These are phyloP conservation scores for Phytopythium kandeliae DNA, from an alignment of 352 stramenopile genomes.

Conservation along the genomic window DNA sequence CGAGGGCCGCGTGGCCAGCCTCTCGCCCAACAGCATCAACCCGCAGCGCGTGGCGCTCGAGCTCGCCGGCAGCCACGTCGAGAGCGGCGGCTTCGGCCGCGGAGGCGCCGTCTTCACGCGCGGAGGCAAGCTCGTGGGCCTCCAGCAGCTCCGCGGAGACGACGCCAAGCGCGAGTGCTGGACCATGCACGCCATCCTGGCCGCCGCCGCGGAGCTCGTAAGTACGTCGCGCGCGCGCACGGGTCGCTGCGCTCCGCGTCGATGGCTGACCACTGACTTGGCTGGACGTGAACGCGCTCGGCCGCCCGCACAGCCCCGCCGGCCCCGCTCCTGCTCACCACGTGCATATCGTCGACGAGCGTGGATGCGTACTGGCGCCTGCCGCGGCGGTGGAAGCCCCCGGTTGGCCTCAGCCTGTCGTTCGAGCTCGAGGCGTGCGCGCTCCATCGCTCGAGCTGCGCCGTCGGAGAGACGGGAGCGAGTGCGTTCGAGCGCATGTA, in stretches of 20 bases:
- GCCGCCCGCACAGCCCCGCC: slow-evolving; percentile 25
- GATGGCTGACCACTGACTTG: no score
- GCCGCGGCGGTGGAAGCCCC: slow-evolving; percentile 30
- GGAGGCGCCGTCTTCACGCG: slow-evolving; percentile 39
- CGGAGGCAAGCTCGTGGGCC: slow-evolving; percentile 47
- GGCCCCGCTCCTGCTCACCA: slow-evolving; percentile 50
- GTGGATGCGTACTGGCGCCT: slow-evolving; percentile 61
- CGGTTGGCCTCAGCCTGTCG: slow-evolving; percentile 26
- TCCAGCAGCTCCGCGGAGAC: slow-evolving; percentile 33
- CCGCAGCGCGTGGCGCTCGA: slow-evolving; percentile 27
- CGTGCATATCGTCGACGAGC: slow-evolving; percentile 30
- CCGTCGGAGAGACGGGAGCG: slow-evolving; percentile 1
- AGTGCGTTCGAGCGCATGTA: slow-evolving; percentile 45
- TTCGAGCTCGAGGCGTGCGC: slow-evolving; percentile 56
- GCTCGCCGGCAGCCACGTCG: slow-evolving; percentile 29
- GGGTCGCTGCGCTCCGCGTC: no score
- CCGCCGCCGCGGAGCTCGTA: slow-evolving; percentile 32
- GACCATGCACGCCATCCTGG: slow-evolving; percentile 55
- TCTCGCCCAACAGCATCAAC: slow-evolving; percentile 51
- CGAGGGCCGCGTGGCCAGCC: slow-evolving; percentile 19
- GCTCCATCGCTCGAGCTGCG: neutral
- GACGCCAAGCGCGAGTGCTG: slow-evolving; percentile 35
- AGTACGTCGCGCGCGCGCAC: slow-evolving; percentile 53
- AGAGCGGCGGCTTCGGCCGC: neutral
- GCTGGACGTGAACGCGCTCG: no score